Evolutionary conservation across 2,329 filamentous ascomycete genomes (phyloP).

Genomic region (Davidsoniella eucalypti): DNA sequence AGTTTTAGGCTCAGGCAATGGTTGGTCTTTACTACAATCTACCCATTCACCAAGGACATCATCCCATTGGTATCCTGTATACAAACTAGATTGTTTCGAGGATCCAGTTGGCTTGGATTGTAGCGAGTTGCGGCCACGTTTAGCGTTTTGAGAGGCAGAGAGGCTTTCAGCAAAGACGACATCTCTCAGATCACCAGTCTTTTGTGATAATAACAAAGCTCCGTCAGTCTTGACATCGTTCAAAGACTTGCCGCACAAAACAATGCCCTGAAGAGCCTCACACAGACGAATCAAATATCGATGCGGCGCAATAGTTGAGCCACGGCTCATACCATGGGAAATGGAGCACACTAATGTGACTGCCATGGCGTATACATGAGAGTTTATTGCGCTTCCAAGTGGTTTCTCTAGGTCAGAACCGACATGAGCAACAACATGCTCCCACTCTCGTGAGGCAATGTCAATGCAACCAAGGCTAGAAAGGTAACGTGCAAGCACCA

Average conservation of each 20-base stretch:
- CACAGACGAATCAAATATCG: slow-evolving; percentile 26
- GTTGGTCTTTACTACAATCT: background rate
- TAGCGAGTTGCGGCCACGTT: background rate
- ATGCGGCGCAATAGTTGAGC: slow-evolving; percentile 22
- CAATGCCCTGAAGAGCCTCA: slow-evolving; percentile 22
- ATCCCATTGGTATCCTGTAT: slow-evolving; percentile 25
- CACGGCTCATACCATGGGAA: slow-evolving; percentile 30
- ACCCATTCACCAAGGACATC: slow-evolving; percentile 27
- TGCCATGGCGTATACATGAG: slow-evolving; percentile 19
- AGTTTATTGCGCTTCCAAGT: background rate
- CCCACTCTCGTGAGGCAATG: background rate
- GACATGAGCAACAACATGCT: background rate
- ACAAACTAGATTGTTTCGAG: slow-evolving; percentile 9
- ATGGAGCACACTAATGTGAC: slow-evolving; percentile 28
- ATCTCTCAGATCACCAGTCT: slow-evolving; percentile 35
- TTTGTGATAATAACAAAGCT: slow-evolving; percentile 35
- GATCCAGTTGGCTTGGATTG: background rate
- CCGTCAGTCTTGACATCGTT: slow-evolving; percentile 27
- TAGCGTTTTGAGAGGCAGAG: background rate
- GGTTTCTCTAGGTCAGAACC: background rate
- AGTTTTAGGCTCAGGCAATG: background rate
- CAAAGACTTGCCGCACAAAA: slow-evolving; percentile 20
- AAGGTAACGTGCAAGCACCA: slow-evolving; percentile 4
- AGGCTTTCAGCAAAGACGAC: slow-evolving; percentile 36
- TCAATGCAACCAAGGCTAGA: background rate